Base-by-base conservation (phyloP, 148 eudicot species). In the Fagopyrum tataricum region DNA sequence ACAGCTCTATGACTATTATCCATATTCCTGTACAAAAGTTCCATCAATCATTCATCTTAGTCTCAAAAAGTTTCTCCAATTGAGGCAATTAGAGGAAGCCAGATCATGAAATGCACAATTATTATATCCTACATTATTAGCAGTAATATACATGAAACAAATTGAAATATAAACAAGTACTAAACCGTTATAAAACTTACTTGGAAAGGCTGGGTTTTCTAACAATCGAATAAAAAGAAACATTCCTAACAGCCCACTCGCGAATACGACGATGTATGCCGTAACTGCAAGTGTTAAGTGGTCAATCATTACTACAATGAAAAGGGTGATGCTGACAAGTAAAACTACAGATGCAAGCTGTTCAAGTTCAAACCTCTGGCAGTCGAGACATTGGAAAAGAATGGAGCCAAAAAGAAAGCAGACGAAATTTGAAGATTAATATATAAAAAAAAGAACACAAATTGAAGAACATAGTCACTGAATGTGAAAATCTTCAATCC, bases 371-470 rank as follows among this genome's bases (percentile, higher is more conserved):
- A 78, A 94, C 97, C 98, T 91, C 91, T 78, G 52, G 95, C 91
- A 56, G 90, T 83, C 81, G 82, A 82, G 76, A 85, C 79, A 78
- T 84, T 85, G 0, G 95, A 79, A 71, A 87, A 87, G 31, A 90
- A 10, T 46, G 89, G 85, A 42, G 96, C 89, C 44, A 85, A 81
- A 56, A 90, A 85, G 86, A 92, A 90, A 2, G 97, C 93, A 79
- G 82, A 71, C 24, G 92, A 75, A 31, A 93, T 86, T 88, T 93
- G 98, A 84, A 93, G 77, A 86, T 91, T 93, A 61, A 87, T 80
- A 78, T 89, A 93, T 69, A 91, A 42, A 81, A 94, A 83, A 75
- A 85, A 94, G 81, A 94, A 94, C 61, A 94, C 88, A 73, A 86
- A 82, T 76, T 94, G 98, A 77, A 94, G 84, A 82, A 85, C 82